Evolutionary conservation across 352 stramenopile species (phyloP).

Genomic region (Phytophthora idaei): DNA sequence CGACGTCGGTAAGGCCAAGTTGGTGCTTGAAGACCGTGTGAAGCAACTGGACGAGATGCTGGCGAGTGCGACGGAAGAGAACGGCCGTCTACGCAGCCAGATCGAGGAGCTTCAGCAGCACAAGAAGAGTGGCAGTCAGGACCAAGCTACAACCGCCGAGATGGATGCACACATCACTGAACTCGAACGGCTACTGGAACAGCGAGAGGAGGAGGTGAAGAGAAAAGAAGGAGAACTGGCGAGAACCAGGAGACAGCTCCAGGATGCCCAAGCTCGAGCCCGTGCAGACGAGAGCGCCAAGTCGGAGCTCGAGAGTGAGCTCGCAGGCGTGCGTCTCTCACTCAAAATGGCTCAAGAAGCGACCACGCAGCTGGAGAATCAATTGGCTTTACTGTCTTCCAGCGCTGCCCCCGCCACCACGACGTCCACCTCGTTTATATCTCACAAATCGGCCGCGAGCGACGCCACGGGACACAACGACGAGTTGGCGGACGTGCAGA

Average conservation of each 20-base stretch:
- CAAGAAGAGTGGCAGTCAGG: slow-evolving; percentile 6
- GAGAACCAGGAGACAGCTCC: slow-evolving; percentile 31
- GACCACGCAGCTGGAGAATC: slow-evolving; percentile 47
- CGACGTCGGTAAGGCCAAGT: slow-evolving; percentile 81
- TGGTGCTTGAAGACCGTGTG: slow-evolving; percentile 73
- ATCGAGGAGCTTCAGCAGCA: slow-evolving; percentile 37
- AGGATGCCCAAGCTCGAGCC: slow-evolving; percentile 29
- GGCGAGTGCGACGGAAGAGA: slow-evolving; percentile 53
- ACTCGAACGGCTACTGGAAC: slow-evolving; percentile 29
- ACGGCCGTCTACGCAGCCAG: slow-evolving; percentile 45
- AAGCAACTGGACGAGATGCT: slow-evolving; percentile 60
- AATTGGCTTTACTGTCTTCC: slow-evolving; percentile 37
- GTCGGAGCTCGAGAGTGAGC: slow-evolving; percentile 27
- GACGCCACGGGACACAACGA: slow-evolving; percentile 36
- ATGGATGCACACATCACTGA: slow-evolving; percentile 20
- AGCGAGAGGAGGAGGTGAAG: slow-evolving; percentile 31
- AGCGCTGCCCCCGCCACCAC: slow-evolving; percentile 15
- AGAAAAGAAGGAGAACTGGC: slow-evolving; percentile 23
- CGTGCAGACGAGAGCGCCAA: slow-evolving; percentile 14
- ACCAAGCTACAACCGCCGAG: slow-evolving; percentile 18
- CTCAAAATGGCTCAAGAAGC: slow-evolving; percentile 42
- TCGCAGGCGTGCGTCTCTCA: slow-evolving; percentile 30
- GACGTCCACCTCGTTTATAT: slow-evolving; percentile 36
- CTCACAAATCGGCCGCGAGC: slow-evolving; percentile 26
- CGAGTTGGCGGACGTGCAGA: slow-evolving; percentile 63